phyloP scores from a whole-genome alignment of 495 filamentous ascomycete genomes.

The Aspergillus sclerotiicarbonarius region DNA sequence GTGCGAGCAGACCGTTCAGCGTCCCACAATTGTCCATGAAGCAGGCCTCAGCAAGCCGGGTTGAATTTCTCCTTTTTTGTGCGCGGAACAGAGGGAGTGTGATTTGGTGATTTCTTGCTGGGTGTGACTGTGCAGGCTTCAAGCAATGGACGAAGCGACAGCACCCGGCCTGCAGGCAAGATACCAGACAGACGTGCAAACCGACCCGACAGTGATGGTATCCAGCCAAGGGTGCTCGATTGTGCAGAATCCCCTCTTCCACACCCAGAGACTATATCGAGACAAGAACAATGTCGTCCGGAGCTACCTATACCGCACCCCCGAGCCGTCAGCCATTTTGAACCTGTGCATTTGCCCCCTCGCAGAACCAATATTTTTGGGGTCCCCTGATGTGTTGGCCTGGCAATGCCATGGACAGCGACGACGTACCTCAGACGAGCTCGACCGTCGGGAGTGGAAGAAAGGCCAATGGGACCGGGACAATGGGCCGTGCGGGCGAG shows the following conservation, averaged over 20 bases:
- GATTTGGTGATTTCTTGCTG: neutral
- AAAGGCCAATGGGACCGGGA: neutral
- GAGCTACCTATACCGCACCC: neutral
- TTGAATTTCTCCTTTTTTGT: slow-evolving; percentile 3
- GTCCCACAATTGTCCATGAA: slow-evolving; percentile 51
- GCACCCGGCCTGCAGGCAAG: neutral
- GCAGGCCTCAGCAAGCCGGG: slow-evolving; percentile 19
- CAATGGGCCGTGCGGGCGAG: neutral
- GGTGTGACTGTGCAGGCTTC: neutral
- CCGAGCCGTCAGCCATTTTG: neutral
- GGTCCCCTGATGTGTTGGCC: neutral
- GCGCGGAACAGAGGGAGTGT: slow-evolving; percentile 8
- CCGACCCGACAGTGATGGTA: neutral
- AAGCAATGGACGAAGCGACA: neutral
- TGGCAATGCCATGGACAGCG: neutral
- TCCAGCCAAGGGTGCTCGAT: neutral
- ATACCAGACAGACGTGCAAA: neutral
- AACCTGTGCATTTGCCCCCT: neutral
- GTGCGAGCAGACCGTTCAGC: slow-evolving; percentile 49
- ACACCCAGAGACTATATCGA: neutral
- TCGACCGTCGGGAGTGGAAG: neutral
- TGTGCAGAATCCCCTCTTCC: neutral
- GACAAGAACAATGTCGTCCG: neutral
- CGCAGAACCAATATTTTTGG: neutral
- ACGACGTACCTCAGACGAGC: neutral